Percentiles rank a stretch among this genome's conserved stretches.
Evolutionary conservation across 2,329 filamentous ascomycete genomes (phyloP).

Genomic region (Cladosporium sp.): DNA sequence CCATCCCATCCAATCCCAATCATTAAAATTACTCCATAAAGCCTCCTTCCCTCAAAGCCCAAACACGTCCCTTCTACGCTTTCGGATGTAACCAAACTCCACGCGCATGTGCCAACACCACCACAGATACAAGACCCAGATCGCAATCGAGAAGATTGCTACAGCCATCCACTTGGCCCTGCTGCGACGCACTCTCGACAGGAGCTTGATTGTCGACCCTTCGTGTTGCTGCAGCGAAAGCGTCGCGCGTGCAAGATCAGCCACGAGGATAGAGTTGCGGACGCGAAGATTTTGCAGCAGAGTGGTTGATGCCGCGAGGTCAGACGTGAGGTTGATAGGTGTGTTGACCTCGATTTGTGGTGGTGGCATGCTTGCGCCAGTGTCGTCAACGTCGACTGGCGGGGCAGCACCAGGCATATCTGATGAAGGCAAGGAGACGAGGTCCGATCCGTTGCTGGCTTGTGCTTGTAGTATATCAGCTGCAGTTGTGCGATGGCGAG

Average conservation of each 20-base stretch:
- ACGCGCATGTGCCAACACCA: constrained; percentile 14
- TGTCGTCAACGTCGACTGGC: not conserved
- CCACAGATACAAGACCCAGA: not conserved
- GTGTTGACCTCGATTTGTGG: not conserved
- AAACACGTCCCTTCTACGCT: constrained; percentile 3
- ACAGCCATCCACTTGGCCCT: not conserved
- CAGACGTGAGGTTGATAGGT: not conserved
- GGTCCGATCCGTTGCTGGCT: not conserved
- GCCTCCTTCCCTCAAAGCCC: not conserved
- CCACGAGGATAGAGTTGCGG: constrained; percentile 10
- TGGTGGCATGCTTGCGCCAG: not conserved
- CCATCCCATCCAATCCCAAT: not conserved
- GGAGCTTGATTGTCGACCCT: too few species aligned
- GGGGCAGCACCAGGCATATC: not conserved
- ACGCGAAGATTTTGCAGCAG: constrained; percentile 1
- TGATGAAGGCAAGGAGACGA: not conserved
- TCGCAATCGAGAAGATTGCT: not conserved
- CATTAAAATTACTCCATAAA: not conserved
- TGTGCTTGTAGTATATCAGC: not conserved
- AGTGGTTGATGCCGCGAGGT: constrained; percentile 2
- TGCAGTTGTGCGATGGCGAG: not conserved
- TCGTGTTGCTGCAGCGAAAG: not conserved
- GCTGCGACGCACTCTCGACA: not conserved
- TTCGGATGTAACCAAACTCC: constrained; percentile 15
- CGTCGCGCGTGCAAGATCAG: constrained; percentile 3